phyloP scores from a whole-genome alignment of 352 stramenopile species.

The Globisporangium rhizosaccharum region DNA sequence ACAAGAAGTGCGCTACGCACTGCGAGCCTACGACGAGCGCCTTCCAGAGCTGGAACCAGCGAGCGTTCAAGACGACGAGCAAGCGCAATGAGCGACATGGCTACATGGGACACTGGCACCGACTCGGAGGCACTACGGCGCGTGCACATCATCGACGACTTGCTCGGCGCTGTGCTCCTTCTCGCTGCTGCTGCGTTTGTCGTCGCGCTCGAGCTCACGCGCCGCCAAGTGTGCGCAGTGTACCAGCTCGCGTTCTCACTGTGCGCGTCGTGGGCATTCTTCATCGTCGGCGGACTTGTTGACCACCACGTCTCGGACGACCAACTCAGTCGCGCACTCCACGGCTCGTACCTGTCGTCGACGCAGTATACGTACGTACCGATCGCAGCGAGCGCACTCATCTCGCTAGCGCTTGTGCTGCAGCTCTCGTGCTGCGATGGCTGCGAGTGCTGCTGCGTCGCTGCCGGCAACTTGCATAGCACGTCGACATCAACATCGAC shows the following conservation, averaged over 20 bases:
- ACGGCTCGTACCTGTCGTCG: slow-evolving; percentile 46
- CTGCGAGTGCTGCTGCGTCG: slow-evolving; percentile 69
- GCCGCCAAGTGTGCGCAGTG: slow-evolving; percentile 55
- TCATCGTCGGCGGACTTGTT: slow-evolving; percentile 63
- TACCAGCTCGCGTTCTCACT: slow-evolving; percentile 71
- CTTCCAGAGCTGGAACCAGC: neutral
- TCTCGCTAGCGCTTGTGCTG: slow-evolving; percentile 36
- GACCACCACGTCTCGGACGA: slow-evolving; percentile 71
- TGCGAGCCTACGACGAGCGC: neutral
- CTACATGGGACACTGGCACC: slow-evolving; percentile 9
- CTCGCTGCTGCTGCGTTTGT: slow-evolving; percentile 40
- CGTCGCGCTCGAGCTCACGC: slow-evolving; percentile 62
- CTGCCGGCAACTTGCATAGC: slow-evolving; percentile 13
- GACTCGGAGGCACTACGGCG: slow-evolving; percentile 22
- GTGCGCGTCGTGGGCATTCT: slow-evolving; percentile 36
- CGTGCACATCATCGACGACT: slow-evolving; percentile 71
- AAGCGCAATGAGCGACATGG: slow-evolving; percentile 4
- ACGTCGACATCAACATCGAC: neutral
- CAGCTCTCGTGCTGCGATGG: slow-evolving; percentile 41
- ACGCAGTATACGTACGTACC: slow-evolving; percentile 67
- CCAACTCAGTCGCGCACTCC: slow-evolving; percentile 64
- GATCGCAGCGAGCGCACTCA: slow-evolving; percentile 22
- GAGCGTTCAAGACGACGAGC: neutral
- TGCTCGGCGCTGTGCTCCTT: slow-evolving; percentile 60
- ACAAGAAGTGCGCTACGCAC: neutral